Evolutionary conservation across 768 basidiomycete species (phyloP).

Genomic region (Termitomyces sp.): DNA sequence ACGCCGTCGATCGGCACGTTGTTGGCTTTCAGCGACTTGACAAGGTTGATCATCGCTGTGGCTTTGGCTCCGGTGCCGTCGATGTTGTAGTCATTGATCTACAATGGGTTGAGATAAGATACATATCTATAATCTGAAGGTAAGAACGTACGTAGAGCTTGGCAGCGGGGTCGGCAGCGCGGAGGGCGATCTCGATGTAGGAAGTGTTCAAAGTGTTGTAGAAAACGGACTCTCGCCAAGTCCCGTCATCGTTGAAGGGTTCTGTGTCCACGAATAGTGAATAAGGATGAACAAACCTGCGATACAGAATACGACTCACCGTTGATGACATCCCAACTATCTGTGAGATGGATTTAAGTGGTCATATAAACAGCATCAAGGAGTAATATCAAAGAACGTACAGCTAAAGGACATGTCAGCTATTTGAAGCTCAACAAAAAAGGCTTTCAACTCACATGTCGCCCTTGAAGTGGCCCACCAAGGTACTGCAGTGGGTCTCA

Average conservation of each 20-base stretch:
- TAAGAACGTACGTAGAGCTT: constrained; percentile 49
- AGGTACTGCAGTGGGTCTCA: constrained; percentile 45
- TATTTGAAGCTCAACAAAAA: not conserved
- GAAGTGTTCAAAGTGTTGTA: constrained; percentile 46
- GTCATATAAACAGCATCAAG: not conserved
- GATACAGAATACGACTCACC: constrained; percentile 15
- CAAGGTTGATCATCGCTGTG: constrained; percentile 53
- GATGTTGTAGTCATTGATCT: constrained; percentile 42
- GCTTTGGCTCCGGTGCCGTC: constrained; percentile 49
- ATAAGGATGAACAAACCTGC: not conserved
- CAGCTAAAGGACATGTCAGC: not conserved
- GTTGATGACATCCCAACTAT: constrained; percentile 45
- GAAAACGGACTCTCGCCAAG: constrained; percentile 52
- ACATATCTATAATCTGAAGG: not conserved
- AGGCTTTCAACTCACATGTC: constrained; percentile 36
- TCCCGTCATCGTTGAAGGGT: constrained; percentile 62
- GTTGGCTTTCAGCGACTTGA: constrained; percentile 42
- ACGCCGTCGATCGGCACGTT: constrained; percentile 60
- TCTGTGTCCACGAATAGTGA: constrained; percentile 34
- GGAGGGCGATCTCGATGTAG: constrained; percentile 53
- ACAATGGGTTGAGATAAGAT: not conserved
- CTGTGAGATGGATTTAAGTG: constrained; percentile 22
- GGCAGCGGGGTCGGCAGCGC: constrained; percentile 49
- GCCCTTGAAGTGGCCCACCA: constrained; percentile 55
- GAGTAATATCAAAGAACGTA: not conserved